A percentile compares a stretch with the other conserved stretches of the same genome.
phyloP scores from a whole-genome alignment of 805 yeast genomes.

The Zygosaccharomyces gambellarensis region DNA sequence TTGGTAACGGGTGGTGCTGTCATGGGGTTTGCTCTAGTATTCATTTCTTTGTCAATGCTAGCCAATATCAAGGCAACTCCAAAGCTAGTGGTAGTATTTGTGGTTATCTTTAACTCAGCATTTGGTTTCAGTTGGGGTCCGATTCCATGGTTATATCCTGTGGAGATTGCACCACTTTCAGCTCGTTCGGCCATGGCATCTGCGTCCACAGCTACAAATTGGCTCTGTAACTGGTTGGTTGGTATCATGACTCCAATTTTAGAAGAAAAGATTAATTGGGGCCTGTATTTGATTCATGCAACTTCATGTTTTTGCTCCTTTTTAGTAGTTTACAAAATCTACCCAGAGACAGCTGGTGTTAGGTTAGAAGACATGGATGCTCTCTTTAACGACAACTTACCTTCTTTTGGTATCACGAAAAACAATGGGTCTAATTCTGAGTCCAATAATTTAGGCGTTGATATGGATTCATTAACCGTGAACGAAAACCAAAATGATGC shows the following conservation, averaged over 20 bases:
- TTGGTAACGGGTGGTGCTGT: conserved; percentile 70
- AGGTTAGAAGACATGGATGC: conserved; percentile 88
- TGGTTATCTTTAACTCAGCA: conserved; percentile 72
- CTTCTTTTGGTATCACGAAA: conserved; percentile 31
- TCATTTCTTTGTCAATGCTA: conserved; percentile 59
- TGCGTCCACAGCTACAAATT: conserved; percentile 83
- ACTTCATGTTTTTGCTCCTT: conserved; percentile 69
- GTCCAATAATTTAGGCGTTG: neutral
- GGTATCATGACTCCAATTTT: conserved; percentile 89
- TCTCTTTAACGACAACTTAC: conserved; percentile 67
- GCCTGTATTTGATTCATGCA: conserved; percentile 77
- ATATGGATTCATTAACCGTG: neutral
- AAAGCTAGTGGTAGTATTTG: conserved; percentile 65
- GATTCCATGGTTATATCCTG: conserved; percentile 83
- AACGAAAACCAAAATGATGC: neutral
- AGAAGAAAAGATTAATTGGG: conserved; percentile 72
- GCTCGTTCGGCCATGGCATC: conserved; percentile 90
- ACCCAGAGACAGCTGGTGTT: conserved; percentile 90
- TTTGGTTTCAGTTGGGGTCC: conserved; percentile 96
- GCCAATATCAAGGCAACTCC: conserved; percentile 54
- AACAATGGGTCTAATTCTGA: neutral
- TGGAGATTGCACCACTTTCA: conserved; percentile 78
- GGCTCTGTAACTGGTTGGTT: conserved; percentile 89
- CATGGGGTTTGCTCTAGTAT: conserved; percentile 68
- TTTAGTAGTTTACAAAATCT: conserved; percentile 61